Base-by-base conservation (phyloP, 768 basidiomycete species). In the Mycena galopus region DNA sequence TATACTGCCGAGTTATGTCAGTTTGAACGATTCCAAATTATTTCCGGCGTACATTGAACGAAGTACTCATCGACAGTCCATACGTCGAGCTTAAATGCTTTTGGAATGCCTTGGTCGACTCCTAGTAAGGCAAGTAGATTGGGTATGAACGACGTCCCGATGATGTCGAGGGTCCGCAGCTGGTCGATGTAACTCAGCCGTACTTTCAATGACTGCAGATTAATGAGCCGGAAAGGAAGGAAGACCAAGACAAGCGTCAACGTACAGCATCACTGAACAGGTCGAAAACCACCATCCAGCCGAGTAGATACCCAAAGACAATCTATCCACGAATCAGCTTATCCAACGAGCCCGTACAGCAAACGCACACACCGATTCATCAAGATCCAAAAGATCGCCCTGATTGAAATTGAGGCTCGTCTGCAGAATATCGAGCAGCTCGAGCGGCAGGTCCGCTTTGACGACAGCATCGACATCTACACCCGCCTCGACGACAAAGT, bases 231-330 rank as follows among this genome's bases (percentile, higher is more conserved):
- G 35, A 59, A 3, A 12, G 32, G 47, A 21, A 27, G 7, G 2
- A 37, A 1, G 64, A 30, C 53, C 19, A 25, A 76, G 67, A 25
- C 67, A 19, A 17, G 19, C n/a, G n/a, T n/a, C n/a, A 50, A 86
- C 94, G 73, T 79, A 97, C 96, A 11, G 95, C 93, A 79, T 94
- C 91, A 29, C 85, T 84, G 81, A 98, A 98, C 23, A 93, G 84
- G 77, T 96, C 95, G 72, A 98, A 92, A 1, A 92, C 79, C n/a
- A 95, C 83, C 92, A 97, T 94, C 96, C 96, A 98, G 2, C 88
- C 89, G 11, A 98, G 87, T n/a, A 98, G 82, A 73, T 90, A 89
- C 4, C 92, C 91, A 72, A 94, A 90, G 2, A 88, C 78, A 59
- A 84, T 85, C 86, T 86, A 50, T 35, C 17, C 29, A n/a, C 21